Conservation (phyloP, 805 yeast genomes). For the Saturnispora diversa region DNA sequence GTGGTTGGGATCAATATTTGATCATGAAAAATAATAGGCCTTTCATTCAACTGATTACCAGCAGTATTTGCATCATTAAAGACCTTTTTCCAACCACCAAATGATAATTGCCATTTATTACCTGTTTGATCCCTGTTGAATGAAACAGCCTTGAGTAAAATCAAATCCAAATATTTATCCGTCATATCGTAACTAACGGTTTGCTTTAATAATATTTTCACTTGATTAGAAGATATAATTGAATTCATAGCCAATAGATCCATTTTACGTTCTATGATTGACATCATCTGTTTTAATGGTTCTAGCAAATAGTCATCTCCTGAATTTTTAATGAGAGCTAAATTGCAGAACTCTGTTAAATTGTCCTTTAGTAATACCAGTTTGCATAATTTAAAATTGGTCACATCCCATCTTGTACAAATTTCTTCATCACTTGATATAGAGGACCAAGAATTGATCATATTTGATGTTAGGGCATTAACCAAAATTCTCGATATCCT, state of each 20-base stretch:
- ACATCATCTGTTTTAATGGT: not conserved
- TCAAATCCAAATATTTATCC: not conserved
- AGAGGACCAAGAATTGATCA: conserved; percentile 1
- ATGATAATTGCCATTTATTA: not conserved
- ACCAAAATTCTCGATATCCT: not conserved
- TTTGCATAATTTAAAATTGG: conserved; percentile 3
- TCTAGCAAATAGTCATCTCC: not conserved
- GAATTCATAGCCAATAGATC: not conserved
- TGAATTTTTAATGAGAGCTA: not conserved
- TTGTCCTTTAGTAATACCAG: not conserved
- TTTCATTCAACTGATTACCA: not conserved
- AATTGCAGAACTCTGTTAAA: not conserved
- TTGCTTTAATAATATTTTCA: not conserved
- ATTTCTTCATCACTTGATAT: conserved; percentile 2
- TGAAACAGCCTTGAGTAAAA: not conserved
- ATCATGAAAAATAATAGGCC: not conserved
- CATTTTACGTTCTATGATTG: not conserved
- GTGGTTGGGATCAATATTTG: not conserved
- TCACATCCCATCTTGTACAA: conserved; percentile 1
- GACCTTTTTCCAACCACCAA: conserved; percentile 1
- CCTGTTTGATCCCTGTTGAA: not conserved
- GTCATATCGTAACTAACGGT: not conserved
- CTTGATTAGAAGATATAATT: not conserved
- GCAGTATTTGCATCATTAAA: not conserved
- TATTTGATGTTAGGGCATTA: not conserved